Base-by-base conservation (phyloP, 495 filamentous ascomycete genomes). In the Penicillium soppii region DNA sequence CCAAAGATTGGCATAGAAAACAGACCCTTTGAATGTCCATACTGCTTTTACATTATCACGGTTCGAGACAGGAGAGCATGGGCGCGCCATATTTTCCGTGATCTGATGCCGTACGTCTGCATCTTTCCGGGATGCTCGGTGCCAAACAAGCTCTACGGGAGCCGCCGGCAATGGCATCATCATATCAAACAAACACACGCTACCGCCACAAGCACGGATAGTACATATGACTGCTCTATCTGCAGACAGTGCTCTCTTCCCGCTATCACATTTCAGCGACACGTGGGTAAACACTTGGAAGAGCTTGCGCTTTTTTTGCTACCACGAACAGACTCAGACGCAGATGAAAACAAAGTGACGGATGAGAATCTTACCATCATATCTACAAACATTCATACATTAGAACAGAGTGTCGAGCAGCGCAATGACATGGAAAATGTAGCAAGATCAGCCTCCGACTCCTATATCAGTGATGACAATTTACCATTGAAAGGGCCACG, bases 61-160 rank as follows among this genome's bases (percentile, higher is more conserved):
- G 37, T 53, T 19, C 42, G 32, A 9, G 35, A 54, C 12, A 26
- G 20, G 10, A 40, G 27, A 39, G 43, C 41, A 2, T 65, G 61
- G 63, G 53, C 50, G 3, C 53, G 57, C 7, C 66, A 69, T 47
- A 38, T 69, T 7, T 64, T 69, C 43, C 43, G 43, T 4, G 66
- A 69, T 29, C 13, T 67, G n/a, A 57, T 58, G 55, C 64, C 66
- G 0, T 69, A 69, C 43, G 35, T 55, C 1, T 69, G 66, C 33
- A 17, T 63, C 1, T 53, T 54, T 6, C 44, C 43, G 2, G 38
- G 40, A 6, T 70, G 67, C 39, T 7, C 41, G 0, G 61, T 47
- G 0, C 59, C 65, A 8, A 26, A 49, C 2, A 46, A 27, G 17
- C 35, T 66, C 7, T 66, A 58, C 25, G 56, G 43, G 20, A 59